Base-by-base conservation (phyloP, 2,329 filamentous ascomycete species). In the Trichoderma sp. region DNA sequence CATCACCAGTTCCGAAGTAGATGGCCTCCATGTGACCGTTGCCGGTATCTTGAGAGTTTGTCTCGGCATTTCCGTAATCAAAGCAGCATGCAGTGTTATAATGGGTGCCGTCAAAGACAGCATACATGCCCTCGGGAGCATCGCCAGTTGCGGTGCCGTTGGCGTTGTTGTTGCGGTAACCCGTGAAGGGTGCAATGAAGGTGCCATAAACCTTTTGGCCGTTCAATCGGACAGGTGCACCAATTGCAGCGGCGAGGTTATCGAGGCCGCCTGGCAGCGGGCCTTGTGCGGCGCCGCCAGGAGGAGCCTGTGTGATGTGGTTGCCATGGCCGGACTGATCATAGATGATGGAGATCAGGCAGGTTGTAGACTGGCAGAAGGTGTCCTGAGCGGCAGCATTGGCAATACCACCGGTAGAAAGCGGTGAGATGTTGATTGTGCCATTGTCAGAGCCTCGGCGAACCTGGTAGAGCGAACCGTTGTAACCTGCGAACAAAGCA, bases 1-100 rank as follows among this genome's bases (percentile, higher is more conserved):
- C 55, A 16, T 65, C 62, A 24, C 62, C 47, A 5, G 47, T 49
- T 4, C 47, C 62, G 33, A 56, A 65, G 16, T 65, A 65, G 14
- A 65, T 65, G 19, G 62, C 62, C 11, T 65, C 62, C 62, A 65
- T 65, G 19, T 65, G 62, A 10, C 62, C 62, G 24, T 65, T 65
- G 3, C 62, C 62, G 1, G 62, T 65, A 56, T 65, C 62, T 1
- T 19, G 49, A 43, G 52, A 56, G 35, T 11, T 65, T 6, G 52
- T 56, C 62, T 65, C 62, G 33, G 62, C 62, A 21, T 65, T 65
- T 24, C 62, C 62, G 21, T 65, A 65, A 21, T 65, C 62, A 33
- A 65, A 65, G 7, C 62, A 65, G 35, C 62, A 65, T 11, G 24
- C 62, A 19, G 33, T 52, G 52, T 65, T 65, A 24, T 65, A 65